Percentiles rank a stretch among this genome's conserved stretches.
These are phyloP conservation scores for Apiotrichum laibachii DNA, from an alignment of 1,284 basidiomycete genomes.

Conservation along the genomic window DNA sequence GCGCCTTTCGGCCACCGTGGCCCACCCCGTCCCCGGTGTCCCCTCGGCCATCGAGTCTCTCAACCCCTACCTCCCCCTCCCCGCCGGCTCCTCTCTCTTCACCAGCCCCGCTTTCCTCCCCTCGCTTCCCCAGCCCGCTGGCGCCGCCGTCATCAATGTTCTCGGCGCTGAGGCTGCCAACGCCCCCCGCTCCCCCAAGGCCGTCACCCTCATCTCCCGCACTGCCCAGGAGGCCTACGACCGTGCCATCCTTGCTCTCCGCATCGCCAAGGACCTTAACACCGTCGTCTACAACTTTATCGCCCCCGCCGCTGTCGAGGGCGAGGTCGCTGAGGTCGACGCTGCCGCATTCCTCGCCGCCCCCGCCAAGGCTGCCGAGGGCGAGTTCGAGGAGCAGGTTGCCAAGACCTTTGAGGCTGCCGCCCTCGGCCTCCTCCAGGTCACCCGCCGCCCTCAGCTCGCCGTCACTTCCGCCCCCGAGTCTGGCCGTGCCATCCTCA, in stretches of 20 bases:
- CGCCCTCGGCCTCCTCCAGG: constrained; percentile 61
- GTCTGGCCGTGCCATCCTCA: constrained; percentile 64
- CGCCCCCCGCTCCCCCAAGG: constrained; percentile 29
- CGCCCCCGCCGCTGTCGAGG: constrained; percentile 50
- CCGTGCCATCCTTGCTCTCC: constrained; percentile 67
- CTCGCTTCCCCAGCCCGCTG: constrained; percentile 34
- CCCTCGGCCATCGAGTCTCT: constrained; percentile 30
- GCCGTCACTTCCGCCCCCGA: constrained; percentile 55
- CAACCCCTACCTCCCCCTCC: constrained; percentile 49
- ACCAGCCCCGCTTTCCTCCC: constrained; percentile 43
- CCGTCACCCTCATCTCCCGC: constrained; percentile 63
- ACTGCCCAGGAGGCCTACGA: constrained; percentile 67
- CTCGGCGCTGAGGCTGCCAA: constrained; percentile 36
- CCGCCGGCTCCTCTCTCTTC: constrained; percentile 36
- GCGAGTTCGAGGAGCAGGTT: constrained; percentile 39
- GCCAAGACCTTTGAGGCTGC: constrained; percentile 64
- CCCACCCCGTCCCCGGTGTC: constrained; percentile 38
- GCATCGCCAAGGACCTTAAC: constrained; percentile 61
- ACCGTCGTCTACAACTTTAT: constrained; percentile 78
- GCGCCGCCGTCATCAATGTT: constrained; percentile 35
- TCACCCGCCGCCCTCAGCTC: constrained; percentile 62
- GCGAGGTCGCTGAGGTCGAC: constrained; percentile 56
- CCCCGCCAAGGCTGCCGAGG: constrained; percentile 55
- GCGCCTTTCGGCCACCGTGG: constrained; percentile 37
- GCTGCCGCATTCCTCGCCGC: constrained; percentile 53